phyloP scores from a whole-genome alignment of 305 asterid genomes.

The Fraxinus latifolia region DNA sequence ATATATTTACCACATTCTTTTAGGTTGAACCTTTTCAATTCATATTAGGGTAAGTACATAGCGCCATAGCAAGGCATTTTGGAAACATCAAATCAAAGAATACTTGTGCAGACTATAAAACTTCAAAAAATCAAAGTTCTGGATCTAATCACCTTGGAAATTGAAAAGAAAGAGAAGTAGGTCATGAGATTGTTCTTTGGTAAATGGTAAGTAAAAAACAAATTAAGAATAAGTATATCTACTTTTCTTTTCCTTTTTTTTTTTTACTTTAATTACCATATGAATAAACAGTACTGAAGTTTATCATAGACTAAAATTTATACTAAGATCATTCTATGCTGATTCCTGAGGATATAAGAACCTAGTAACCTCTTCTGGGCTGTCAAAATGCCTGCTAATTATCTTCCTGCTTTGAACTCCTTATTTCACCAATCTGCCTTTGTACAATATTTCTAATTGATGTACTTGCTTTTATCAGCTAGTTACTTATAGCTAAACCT shows the following conservation, averaged over 20 bases:
- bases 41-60: background rate
- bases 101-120: background rate
- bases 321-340: background rate
- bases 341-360: conserved; percentile 3
- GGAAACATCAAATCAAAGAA: background rate
- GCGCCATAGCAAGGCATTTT: background rate
- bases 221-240: background rate
- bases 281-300: background rate
- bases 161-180: background rate
- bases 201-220: background rate
- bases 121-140: background rate
- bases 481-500: background rate
- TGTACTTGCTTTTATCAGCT: background rate
- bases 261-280: background rate
- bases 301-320: background rate
- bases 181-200: background rate
- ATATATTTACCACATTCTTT: background rate
- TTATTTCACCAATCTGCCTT: background rate
- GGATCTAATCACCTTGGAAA: background rate
- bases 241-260: background rate
- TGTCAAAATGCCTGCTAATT: background rate
- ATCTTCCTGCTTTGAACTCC: background rate
- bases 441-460: background rate
- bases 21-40: background rate
- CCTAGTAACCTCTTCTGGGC: background rate